Evolutionary conservation across 106 monocot genomes (phyloP).

Genomic region (Dendrobium catenatum): DNA sequence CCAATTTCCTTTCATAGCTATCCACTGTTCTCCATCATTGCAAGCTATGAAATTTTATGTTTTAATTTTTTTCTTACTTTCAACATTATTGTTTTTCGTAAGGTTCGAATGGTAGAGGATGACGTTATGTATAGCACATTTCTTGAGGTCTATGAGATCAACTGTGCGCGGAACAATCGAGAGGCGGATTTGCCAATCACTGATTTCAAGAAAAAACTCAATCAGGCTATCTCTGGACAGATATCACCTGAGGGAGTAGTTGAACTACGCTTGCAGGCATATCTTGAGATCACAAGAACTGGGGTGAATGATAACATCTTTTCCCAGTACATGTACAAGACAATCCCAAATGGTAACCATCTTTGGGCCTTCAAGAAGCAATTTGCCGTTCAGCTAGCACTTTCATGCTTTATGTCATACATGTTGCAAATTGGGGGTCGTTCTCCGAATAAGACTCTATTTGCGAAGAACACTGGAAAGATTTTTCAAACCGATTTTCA

Average conservation of each 20-base stretch:
- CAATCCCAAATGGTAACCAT: conserved; percentile 88
- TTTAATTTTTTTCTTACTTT: not conserved
- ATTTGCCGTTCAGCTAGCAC: conserved; percentile 85
- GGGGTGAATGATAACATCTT: conserved; percentile 84
- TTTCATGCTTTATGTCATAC: conserved; percentile 92
- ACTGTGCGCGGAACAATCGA: conserved; percentile 86
- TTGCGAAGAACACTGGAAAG: conserved; percentile 97
- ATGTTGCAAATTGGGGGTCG: conserved; percentile 97
- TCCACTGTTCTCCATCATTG: not conserved
- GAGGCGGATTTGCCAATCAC: conserved; percentile 91
- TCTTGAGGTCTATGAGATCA: conserved; percentile 96
- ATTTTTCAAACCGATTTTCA: conserved; percentile 98
- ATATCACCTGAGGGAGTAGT: conserved; percentile 71
- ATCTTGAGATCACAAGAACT: conserved; percentile 84
- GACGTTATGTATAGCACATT: conserved; percentile 97
- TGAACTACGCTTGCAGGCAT: conserved; percentile 86
- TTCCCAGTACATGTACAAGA: conserved; percentile 98
- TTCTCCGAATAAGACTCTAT: conserved; percentile 89
- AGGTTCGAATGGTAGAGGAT: conserved; percentile 99
- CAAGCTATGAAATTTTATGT: not conserved
- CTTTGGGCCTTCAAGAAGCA: conserved; percentile 99
- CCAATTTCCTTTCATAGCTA: not conserved
- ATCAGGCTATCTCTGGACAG: conserved; percentile 88
- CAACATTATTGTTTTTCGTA: conserved; percentile 4
- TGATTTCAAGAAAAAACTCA: conserved; percentile 88